A percentile compares a stretch with the other conserved stretches of the same genome.
These are phyloP conservation scores for Balamuthia mandrillaris DNA, from an alignment of 208 protist species.

Conservation along the genomic window DNA sequence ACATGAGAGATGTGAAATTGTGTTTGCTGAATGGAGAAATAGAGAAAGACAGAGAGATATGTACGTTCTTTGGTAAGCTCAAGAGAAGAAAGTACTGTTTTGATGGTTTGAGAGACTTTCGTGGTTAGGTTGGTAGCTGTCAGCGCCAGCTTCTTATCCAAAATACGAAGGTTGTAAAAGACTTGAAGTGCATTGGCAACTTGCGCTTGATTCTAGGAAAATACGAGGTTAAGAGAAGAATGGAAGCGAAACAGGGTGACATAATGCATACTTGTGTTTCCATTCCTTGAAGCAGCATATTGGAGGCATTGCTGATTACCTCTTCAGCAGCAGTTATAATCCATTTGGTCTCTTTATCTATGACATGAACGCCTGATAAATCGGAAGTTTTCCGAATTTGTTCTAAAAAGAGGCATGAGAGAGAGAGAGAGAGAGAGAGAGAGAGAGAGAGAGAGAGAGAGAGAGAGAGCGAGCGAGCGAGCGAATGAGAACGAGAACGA, in stretches of 20 bases:
- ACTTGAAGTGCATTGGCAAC: slow-evolving; percentile 46
- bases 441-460: background rate
- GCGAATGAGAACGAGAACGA: no score
- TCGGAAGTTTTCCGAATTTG: slow-evolving; percentile 42
- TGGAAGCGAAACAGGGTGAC: background rate
- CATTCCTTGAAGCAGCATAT: slow-evolving; percentile 49
- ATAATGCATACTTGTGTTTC: slow-evolving; percentile 32
- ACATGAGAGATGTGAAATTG: no score
- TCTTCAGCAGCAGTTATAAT: slow-evolving; percentile 49
- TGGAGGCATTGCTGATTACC: slow-evolving; percentile 39
- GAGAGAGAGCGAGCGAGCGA: no score
- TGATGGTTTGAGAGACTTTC: slow-evolving; percentile 22
- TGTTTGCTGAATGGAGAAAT: no score
- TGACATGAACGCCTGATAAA: slow-evolving; percentile 41
- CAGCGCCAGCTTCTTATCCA: slow-evolving; percentile 26
- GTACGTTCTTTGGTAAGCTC: no score
- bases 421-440: background rate
- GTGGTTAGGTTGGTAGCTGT: background rate
- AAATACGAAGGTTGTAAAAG: slow-evolving; percentile 48
- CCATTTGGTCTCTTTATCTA: slow-evolving; percentile 49
- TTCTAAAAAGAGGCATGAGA: background rate
- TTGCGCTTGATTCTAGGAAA: slow-evolving; percentile 43
- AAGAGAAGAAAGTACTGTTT: slow-evolving; percentile 10
- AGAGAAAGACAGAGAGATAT: no score
- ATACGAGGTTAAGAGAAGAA: background rate